phyloP scores from a whole-genome alignment of 139 green algal genomes.

The Chlamydomonas incerta region DNA sequence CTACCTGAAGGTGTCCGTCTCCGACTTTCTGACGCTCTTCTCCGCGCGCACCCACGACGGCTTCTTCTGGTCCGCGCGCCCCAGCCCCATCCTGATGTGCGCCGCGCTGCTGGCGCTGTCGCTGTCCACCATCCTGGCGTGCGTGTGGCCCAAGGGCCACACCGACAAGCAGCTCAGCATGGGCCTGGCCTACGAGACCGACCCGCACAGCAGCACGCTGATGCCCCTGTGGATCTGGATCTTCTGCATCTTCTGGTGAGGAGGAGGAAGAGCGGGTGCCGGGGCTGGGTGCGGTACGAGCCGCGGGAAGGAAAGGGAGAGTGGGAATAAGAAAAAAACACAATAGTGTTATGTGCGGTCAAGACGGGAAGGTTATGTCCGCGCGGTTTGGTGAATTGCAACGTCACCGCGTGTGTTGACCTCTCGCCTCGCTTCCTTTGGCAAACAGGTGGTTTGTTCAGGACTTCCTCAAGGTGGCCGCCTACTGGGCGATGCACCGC shows the following conservation, averaged over 20 bases:
- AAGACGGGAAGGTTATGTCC: no score
- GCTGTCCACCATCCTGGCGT: conserved; percentile 79
- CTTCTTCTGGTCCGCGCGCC: conserved; percentile 73
- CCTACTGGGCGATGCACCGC: conserved; percentile 30
- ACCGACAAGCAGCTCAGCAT: conserved; percentile 14
- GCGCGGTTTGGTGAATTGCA: no score
- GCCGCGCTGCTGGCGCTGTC: conserved; percentile 49
- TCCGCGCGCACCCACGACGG: conserved; percentile 78
- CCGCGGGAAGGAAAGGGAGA: no score
- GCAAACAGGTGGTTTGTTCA: conserved; percentile 76
- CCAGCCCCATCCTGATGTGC: conserved; percentile 47
- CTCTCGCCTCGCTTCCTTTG: no score
- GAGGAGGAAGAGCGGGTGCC: no score
- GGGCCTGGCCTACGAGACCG: conserved; percentile 19
- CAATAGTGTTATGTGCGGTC: no score
- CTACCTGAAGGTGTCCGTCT: conserved; percentile 89
- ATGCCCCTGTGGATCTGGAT: conserved; percentile 83
- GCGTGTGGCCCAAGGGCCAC: conserved; percentile 16
- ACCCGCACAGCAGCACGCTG: conserved; percentile 47
- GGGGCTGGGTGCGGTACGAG: no score
- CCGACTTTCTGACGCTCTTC: conserved; percentile 91
- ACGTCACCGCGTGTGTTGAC: no score
- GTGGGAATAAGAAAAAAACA: no score
- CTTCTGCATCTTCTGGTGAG: conserved; percentile 83
- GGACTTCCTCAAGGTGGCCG: conserved; percentile 71